Evolutionary conservation across 2,329 filamentous ascomycete species (phyloP), one percentile per base, ranked within the genome.

Genomic region (Teratosphaeria destructans): DNA sequence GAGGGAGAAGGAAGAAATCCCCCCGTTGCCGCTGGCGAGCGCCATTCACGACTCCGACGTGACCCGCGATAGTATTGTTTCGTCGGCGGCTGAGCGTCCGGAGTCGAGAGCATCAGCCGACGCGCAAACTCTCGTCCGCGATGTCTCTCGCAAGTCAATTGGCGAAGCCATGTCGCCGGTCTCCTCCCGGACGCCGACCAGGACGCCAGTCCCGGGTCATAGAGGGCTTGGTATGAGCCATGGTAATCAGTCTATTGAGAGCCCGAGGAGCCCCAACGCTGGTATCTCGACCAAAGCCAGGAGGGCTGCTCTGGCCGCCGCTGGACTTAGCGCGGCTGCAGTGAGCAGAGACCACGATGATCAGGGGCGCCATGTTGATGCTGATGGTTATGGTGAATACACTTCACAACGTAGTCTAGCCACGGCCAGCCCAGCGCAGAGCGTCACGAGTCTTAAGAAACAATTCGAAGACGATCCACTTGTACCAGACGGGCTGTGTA

Each of bases 21-120:
- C 91, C 6, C 89, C 89, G 5, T 90, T 96, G 87, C 93, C 93
- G 2, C 81, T 96, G 63, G 87, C 88, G 73, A 96, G 92, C 73
- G 89, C 90, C 59, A 83, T 95, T 60, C 88, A 89, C 64, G 84
- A 88, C 52, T 95, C 93, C 0, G 92, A 96, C 57, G 75, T 96
- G 59, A 97, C 93, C 0, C 82, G 93, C 66, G 88, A 88, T 16
- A 96, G 93, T 0, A 89, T 97, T 58, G 76, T 94, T 19, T 94
- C 92, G 5, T 88, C 89, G 34, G 85, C 88, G 32, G 89, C 89
- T 0, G 89, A 90, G 64, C 79, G 85, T 57, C 87, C 89, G 16
- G 80, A 82, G 54, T 89, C 88, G 19, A 84, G 86, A 26, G 86
- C 29, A 12, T 60, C 54, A 12, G 49, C 80, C 82, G 74, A 74